Conservation (phyloP, 305 asterid species). For the Ajuga reptans region DNA sequence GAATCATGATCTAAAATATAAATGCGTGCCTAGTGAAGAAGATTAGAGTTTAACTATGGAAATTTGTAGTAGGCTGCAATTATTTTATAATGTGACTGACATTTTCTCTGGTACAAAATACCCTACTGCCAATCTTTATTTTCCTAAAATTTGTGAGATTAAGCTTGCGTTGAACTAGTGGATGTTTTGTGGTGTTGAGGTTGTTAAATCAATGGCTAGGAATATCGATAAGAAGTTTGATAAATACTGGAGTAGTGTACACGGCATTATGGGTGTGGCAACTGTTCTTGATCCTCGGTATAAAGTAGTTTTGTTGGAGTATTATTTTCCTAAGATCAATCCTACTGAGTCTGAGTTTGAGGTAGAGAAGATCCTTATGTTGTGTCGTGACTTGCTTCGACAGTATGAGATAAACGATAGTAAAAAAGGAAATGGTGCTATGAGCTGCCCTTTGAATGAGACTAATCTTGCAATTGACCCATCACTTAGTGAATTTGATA, state of each 20-base stretch:
- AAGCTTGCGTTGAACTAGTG: not conserved
- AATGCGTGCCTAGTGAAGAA: not conserved
- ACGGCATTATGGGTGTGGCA: not conserved
- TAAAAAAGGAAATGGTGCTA: no score
- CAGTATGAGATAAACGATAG: no score
- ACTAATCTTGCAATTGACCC: no score
- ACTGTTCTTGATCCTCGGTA: not conserved
- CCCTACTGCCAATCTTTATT: not conserved
- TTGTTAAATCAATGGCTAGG: not conserved
- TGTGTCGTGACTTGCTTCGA: no score
- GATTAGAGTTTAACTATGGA: no score
- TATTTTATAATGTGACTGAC: not conserved
- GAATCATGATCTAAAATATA: not conserved
- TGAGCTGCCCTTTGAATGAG: no score
- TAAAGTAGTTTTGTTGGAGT: not conserved
- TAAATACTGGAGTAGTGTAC: not conserved
- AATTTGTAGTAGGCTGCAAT: not conserved
- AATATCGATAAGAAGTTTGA: not conserved
- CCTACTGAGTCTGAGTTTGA: not conserved
- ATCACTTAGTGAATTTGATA: not conserved
- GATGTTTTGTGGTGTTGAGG: not conserved
- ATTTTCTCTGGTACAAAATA: not conserved
- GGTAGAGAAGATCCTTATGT: not conserved
- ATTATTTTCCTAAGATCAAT: not conserved
- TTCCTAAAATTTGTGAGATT: not conserved